Conservation (phyloP, 345 rosid genomes). For the Erucastrum elatum region DNA sequence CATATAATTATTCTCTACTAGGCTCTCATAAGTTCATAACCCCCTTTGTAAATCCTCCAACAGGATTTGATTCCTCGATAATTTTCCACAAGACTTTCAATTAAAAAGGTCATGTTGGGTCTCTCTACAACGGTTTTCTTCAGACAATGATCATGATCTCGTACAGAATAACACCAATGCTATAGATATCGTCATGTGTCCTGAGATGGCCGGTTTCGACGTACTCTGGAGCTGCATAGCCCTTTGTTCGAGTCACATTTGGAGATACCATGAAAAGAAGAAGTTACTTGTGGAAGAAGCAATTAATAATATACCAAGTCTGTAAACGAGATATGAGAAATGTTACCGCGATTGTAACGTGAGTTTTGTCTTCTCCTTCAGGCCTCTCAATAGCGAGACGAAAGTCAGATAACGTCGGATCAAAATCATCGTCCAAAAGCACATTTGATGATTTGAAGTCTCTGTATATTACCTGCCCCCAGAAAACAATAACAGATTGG, state of each 20-base stretch:
- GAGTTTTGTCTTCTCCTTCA: slow-evolving; percentile 55
- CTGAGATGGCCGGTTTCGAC: slow-evolving; percentile 84
- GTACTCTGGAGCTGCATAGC: slow-evolving; percentile 94
- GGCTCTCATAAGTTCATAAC: not conserved
- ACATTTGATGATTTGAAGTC: slow-evolving; percentile 93
- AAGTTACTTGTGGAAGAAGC: slow-evolving; percentile 19
- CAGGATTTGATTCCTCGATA: slow-evolving; percentile 47
- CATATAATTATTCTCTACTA: not conserved
- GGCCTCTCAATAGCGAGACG: slow-evolving; percentile 92
- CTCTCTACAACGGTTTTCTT: slow-evolving; percentile 67
- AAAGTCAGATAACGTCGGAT: slow-evolving; percentile 80
- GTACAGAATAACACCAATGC: slow-evolving; percentile 85
- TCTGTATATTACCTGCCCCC: slow-evolving; percentile 56
- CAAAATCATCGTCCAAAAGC: slow-evolving; percentile 63
- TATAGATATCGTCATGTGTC: slow-evolving; percentile 67
- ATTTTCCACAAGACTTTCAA: slow-evolving; percentile 51
- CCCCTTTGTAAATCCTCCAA: not conserved
- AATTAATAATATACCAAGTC: not conserved
- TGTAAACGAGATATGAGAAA: not conserved
- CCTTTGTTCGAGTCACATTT: slow-evolving; percentile 76
- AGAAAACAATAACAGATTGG: not conserved
- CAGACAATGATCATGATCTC: slow-evolving; percentile 79
- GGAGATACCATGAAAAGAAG: not conserved
- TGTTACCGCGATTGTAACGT: slow-evolving; percentile 79
- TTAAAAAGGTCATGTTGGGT: slow-evolving; percentile 64